phyloP scores from a whole-genome alignment of 2,329 filamentous ascomycete species.

The Fusarium citri region DNA sequence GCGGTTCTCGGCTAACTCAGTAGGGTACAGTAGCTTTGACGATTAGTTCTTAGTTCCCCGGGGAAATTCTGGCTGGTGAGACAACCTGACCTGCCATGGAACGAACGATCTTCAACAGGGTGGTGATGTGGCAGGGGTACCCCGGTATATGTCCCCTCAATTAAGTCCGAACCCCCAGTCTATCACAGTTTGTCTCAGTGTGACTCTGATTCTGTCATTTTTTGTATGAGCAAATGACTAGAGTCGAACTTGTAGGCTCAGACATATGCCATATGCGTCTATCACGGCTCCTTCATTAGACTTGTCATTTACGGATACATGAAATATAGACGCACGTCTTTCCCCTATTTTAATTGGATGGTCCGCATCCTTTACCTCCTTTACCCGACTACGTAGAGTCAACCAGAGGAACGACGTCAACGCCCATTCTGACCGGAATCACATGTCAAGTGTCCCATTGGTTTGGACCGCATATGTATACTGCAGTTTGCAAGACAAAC shows the following conservation, averaged over 20 bases:
- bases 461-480: not conserved
- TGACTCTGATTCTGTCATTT: not conserved
- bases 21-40: too few relatives aligned
- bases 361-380: not conserved
- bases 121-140: not conserved
- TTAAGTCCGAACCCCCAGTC: not conserved
- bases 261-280: not conserved
- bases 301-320: too few relatives aligned
- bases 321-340: too few relatives aligned
- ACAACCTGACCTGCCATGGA: conserved; percentile 2
- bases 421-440: not conserved
- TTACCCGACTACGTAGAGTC: too few relatives aligned
- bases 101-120: not conserved
- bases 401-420: not conserved
- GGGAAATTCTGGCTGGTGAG: conserved; percentile 21
- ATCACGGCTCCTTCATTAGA: not conserved
- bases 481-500: not conserved
- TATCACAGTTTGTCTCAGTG: not conserved
- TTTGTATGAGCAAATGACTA: not conserved
- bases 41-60: not conserved
- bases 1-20: not conserved
- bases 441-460: not conserved
- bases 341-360: not conserved
- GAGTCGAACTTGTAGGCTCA: not conserved
- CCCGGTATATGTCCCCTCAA: not conserved